Evolutionary conservation across 352 stramenopile species (phyloP), one percentile per base, ranked within the genome.

Genomic region (Pythium aristosporum): DNA sequence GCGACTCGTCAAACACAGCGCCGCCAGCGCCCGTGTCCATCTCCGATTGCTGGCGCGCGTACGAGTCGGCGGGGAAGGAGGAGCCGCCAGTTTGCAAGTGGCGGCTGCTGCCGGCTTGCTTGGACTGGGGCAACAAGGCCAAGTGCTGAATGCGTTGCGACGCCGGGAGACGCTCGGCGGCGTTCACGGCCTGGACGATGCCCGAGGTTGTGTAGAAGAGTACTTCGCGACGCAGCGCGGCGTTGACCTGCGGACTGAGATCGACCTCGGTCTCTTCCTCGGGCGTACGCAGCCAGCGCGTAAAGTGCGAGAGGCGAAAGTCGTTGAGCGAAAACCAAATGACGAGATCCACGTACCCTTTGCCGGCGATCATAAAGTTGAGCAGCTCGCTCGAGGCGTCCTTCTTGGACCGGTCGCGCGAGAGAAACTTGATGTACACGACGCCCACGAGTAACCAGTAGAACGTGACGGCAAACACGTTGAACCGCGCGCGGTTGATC

Each of bases 151-250:
- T 91, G 18, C 80, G 82, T 63, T 91, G 82, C 3, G 86, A 89
- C 6, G 82, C 82, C 3, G 83, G 77, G 10, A 96, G 73, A 16
- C 76, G 78, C 60, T 92, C 80, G 1, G 86, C 85, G 23, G 85
- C 85, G 53, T 91, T 82, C 32, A 96, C 88, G 28, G 89, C 88
- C 68, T 94, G 81, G 48, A 96, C 89, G 55, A 97, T 96, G 16
- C 89, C 89, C 25, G 85, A 93, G 11, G 88, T 96, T 32, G 89
- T 96, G 77, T 96, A 96, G 67, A 92, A 95, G 4, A 97, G 74
- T 65, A 97, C 88, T 72, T 97, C 89, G 5, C 79, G 79, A 15
- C 89, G 81, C 49, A 97, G 61, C 36, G 87, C 89, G 6, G 85
- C 83, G 60, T 97, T 97, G 42, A 97, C 80, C 68, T 96, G 88